Evolutionary conservation across 83 land plant genomes (phyloP).

Genomic region (Picea abies): DNA sequence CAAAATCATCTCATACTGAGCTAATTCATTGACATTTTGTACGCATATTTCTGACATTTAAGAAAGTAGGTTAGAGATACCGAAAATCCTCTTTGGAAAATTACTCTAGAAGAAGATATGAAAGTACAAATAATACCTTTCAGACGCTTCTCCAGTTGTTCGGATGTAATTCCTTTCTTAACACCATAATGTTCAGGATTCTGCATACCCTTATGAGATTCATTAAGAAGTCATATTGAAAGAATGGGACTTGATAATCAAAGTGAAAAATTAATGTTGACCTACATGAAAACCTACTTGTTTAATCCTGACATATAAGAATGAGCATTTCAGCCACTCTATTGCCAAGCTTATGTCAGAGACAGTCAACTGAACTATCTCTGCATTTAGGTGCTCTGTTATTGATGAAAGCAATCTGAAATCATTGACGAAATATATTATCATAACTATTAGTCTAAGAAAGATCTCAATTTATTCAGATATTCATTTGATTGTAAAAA

Average conservation of each 20-base stretch:
- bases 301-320: constrained; percentile 91
- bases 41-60: constrained; percentile 79
- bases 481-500: not conserved
- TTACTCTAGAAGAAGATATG: not conserved
- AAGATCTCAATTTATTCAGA: not conserved
- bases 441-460: not conserved
- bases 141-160: constrained; percentile 74
- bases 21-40: constrained; percentile 83
- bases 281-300: constrained; percentile 47
- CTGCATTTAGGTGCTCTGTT: constrained; percentile 96
- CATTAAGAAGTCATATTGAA: not conserved
- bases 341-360: constrained; percentile 92
- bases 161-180: constrained; percentile 54
- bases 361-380: constrained; percentile 90
- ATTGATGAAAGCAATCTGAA: constrained; percentile 84
- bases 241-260: not conserved
- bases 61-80: not conserved
- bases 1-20: constrained; percentile 76
- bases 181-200: constrained; percentile 88
- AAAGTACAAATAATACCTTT: constrained; percentile 56
- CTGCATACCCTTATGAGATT: constrained; percentile 30
- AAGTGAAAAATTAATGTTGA: not conserved
- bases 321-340: constrained; percentile 97
- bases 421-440: not conserved
- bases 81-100: not conserved